These are phyloP conservation scores for Arabis hirsuta DNA, from an alignment of 345 rosid genomes.

Conservation along the genomic window DNA sequence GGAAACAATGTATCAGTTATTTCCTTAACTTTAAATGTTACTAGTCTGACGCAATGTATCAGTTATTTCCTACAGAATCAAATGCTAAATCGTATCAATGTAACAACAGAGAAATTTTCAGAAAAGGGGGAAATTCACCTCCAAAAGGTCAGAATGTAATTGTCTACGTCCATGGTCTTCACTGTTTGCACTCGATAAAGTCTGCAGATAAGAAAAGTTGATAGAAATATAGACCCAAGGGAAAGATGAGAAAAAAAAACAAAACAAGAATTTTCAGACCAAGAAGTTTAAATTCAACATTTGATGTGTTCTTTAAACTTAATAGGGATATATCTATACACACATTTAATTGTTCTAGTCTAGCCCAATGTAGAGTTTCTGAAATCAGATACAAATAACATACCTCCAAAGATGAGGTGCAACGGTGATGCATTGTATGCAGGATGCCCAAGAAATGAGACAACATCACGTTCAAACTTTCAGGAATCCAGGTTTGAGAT, in stretches of 20 bases:
- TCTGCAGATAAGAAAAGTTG: conserved; percentile 47
- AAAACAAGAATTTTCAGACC: conserved; percentile 8
- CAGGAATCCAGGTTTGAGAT: conserved; percentile 64
- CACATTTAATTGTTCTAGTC: background rate
- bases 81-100: no score
- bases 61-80: no score
- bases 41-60: no score
- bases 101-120: conserved; percentile 10
- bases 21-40: no score
- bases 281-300: conserved; percentile 6
- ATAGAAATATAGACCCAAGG: background rate
- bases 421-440: conserved; percentile 84
- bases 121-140: conserved; percentile 50
- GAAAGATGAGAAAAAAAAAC: background rate
- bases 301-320: conserved; percentile 1
- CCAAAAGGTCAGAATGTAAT: conserved; percentile 70
- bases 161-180: conserved; percentile 51
- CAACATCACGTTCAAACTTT: conserved; percentile 55
- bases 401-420: conserved; percentile 87
- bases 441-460: conserved; percentile 78
- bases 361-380: background rate
- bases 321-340: background rate
- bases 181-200: conserved; percentile 51
- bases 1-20: no score
- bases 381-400: conserved; percentile 11